Conservation (phyloP, 108 stramenopile species). For the Seminavis robusta region DNA sequence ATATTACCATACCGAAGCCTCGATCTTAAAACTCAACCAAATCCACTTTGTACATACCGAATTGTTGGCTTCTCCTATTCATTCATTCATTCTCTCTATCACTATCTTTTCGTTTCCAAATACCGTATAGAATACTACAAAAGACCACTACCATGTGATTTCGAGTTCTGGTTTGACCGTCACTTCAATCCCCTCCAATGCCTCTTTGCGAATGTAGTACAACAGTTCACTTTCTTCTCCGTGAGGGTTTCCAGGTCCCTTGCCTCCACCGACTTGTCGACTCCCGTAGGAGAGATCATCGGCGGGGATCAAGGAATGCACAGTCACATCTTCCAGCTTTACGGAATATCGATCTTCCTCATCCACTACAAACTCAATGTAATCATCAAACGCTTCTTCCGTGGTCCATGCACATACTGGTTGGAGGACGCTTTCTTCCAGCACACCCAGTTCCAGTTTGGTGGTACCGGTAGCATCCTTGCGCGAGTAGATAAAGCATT, state of each 20-base stretch:
- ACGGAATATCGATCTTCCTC: slow-evolving; percentile 52
- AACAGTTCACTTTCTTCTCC: slow-evolving; percentile 56
- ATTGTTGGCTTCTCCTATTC: too few species aligned
- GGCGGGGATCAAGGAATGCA: slow-evolving; percentile 5
- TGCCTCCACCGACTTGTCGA: slow-evolving; percentile 46
- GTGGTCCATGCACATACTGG: slow-evolving; percentile 65
- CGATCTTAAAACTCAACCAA: too few species aligned
- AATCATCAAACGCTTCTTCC: slow-evolving; percentile 58
- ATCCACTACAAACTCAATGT: slow-evolving; percentile 72
- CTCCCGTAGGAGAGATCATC: slow-evolving; percentile 32
- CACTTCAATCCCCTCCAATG: slow-evolving; percentile 24
- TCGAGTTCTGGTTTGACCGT: slow-evolving; percentile 63
- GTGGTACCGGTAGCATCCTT: too few species aligned
- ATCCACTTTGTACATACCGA: too few species aligned
- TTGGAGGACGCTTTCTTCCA: slow-evolving; percentile 61
- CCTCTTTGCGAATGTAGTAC: slow-evolving; percentile 45
- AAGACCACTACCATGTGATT: slow-evolving; percentile 56
- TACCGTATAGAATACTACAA: too few species aligned
- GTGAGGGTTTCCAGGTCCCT: slow-evolving; percentile 50
- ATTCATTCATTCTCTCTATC: too few species aligned
- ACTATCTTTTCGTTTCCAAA: too few species aligned
- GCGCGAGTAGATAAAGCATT: too few species aligned
- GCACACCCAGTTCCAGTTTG: too few species aligned
- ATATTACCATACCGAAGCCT: too few species aligned
- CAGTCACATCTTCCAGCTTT: neutral